Evolutionary conservation across 2,329 filamentous ascomycete species (phyloP).

Genomic region (Dendryphion nanum): DNA sequence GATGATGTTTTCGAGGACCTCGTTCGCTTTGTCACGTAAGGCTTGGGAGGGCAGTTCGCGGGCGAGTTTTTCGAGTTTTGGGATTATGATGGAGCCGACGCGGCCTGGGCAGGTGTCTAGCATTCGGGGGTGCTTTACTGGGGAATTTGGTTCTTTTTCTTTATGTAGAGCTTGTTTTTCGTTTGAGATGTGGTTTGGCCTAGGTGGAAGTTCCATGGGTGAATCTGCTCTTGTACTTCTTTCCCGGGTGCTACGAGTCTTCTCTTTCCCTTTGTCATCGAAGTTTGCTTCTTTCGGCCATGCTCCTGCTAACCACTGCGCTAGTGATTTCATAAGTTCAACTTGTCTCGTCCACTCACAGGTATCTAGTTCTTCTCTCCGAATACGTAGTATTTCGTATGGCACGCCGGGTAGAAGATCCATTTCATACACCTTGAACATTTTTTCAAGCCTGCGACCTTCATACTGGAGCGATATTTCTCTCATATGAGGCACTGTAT

Average conservation of each 20-base stretch:
- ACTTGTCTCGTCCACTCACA: slow-evolving; percentile 11
- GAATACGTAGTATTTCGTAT: slow-evolving; percentile 14
- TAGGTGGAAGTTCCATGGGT: no score
- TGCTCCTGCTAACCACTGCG: slow-evolving; percentile 21
- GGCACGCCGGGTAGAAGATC: slow-evolving; percentile 22
- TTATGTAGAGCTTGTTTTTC: no score
- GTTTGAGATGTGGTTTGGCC: no score
- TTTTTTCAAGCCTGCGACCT: no score
- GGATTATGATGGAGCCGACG: slow-evolving; percentile 25
- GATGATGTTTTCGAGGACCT: slow-evolving; percentile 29
- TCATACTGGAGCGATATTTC: no score
- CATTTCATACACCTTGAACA: slow-evolving; percentile 28
- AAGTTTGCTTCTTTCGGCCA: slow-evolving; percentile 11
- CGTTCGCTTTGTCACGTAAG: slow-evolving; percentile 18
- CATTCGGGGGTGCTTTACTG: slow-evolving; percentile 10
- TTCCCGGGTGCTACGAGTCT: no score
- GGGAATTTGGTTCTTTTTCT: no score
- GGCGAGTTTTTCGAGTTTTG: slow-evolving; percentile 23
- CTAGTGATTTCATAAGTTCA: slow-evolving; percentile 27
- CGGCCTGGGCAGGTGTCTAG: slow-evolving; percentile 23
- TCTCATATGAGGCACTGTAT: background rate
- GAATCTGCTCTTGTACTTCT: slow-evolving; percentile 13
- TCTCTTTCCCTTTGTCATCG: no score
- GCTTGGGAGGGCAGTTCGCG: slow-evolving; percentile 20
- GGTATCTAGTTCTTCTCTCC: slow-evolving; percentile 1